phyloP scores from a whole-genome alignment of 331 rosid species.

The Rhamnella rubrinervis region DNA sequence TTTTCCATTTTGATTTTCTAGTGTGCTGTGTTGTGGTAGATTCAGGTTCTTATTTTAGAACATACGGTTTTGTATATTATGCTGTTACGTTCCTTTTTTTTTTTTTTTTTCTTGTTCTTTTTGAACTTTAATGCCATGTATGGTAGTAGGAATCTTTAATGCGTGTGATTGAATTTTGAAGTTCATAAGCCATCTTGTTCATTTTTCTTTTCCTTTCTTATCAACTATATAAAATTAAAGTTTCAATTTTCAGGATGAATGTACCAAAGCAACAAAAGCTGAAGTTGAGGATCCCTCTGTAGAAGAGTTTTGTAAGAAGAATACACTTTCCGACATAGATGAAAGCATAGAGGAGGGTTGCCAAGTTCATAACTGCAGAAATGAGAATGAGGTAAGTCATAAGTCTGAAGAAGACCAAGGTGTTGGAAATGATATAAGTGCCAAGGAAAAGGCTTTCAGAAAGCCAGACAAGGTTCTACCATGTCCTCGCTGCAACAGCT shows the following conservation, averaged over 20 bases:
- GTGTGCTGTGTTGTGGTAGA: too few species aligned
- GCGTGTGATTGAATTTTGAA: neutral
- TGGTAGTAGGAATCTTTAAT: neutral
- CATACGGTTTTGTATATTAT: too few species aligned
- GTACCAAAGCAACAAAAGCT: slow-evolving; percentile 20
- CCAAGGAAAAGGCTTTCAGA: slow-evolving; percentile 46
- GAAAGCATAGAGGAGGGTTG: neutral
- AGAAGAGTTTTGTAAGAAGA: slow-evolving; percentile 15
- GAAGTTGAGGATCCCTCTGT: slow-evolving; percentile 22
- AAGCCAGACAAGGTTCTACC: slow-evolving; percentile 69
- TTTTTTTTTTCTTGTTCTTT: too few species aligned
- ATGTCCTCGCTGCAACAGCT: slow-evolving; percentile 77
- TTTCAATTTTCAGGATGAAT: slow-evolving; percentile 33
- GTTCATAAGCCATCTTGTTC: neutral
- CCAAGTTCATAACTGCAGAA: slow-evolving; percentile 14
- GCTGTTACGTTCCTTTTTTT: too few species aligned
- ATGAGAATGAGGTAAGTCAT: slow-evolving; percentile 16
- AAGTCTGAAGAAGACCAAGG: slow-evolving; percentile 24
- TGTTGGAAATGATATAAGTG: slow-evolving; percentile 30
- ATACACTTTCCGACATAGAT: slow-evolving; percentile 19
- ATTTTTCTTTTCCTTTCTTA: neutral
- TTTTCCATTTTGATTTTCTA: neutral
- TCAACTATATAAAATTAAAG: neutral
- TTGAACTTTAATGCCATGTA: too few species aligned
- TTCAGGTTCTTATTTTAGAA: too few species aligned